Percentiles rank a stretch among this genome's conserved stretches.
These are phyloP conservation scores for Plasmodium gonderi DNA, from an alignment of 169 alveolate genomes.

Conservation along the genomic window DNA sequence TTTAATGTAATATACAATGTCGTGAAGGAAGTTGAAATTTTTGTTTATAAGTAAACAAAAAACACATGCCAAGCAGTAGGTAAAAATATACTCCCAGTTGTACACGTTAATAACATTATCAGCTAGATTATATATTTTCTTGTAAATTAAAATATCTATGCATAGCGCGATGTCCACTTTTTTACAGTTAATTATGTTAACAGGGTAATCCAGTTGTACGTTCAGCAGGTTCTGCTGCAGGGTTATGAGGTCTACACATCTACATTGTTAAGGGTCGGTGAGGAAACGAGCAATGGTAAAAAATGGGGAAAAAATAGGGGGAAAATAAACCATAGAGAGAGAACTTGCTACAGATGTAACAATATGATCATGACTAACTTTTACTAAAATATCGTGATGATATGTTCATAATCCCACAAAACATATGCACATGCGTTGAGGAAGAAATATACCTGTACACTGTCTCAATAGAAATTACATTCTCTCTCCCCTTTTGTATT, in stretches of 20 bases:
- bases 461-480: slow-evolving; percentile 2
- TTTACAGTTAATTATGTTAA: slow-evolving; percentile 46
- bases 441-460: slow-evolving; percentile 14
- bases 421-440: neutral
- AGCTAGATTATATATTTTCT: slow-evolving; percentile 19
- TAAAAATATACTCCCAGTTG: slow-evolving; percentile 35
- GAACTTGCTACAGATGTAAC: too few relatives aligned
- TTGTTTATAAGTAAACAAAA: slow-evolving; percentile 6
- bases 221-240: slow-evolving; percentile 26
- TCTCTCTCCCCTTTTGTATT: neutral
- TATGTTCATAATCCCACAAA: too few relatives aligned
- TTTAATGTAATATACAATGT: slow-evolving; percentile 21
- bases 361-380: too few relatives aligned
- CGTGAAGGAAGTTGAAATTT: slow-evolving; percentile 14
- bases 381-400: too few relatives aligned
- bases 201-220: neutral
- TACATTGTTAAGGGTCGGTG: too few relatives aligned
- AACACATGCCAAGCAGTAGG: slow-evolving; percentile 51
- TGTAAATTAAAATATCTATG: slow-evolving; percentile 25
- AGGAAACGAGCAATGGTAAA: neutral
- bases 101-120: slow-evolving; percentile 37
- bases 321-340: neutral
- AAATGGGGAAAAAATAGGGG: neutral
- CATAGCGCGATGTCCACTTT: slow-evolving; percentile 26
- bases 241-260: slow-evolving; percentile 27